Base-by-base conservation (phyloP, 2,329 filamentous ascomycete genomes). In the Cladosporium sp. region DNA sequence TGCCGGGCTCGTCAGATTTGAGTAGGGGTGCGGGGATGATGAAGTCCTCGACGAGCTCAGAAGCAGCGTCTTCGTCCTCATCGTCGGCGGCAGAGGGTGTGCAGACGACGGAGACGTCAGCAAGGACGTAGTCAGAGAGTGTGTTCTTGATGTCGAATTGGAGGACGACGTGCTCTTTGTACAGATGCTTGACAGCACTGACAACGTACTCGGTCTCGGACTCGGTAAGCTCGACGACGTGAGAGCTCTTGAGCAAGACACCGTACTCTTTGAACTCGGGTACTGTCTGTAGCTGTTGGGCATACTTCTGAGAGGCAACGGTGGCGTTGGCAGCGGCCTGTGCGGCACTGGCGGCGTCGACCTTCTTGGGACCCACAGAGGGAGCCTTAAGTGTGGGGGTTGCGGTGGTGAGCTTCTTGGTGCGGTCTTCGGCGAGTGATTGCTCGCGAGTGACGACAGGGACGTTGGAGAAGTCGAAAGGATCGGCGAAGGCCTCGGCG, bases 91-190 rank as follows among this genome's bases (percentile, higher is more conserved):
- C 91, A 0, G 88, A 82, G 5, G 93, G 92, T 0, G 90, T 89
- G 32, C 91, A 91, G 21, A 93, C 86, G 46, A 97, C 88, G 0
- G 91, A 92, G 18, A 96, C 92, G 68, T 96, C 92, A 76, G 97
- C 92, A 36, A 98, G 84, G 30, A 99, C 87, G 18, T 93, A 96
- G 67, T 93, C 92, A 14, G 92, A 90, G 13, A 99, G 85, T 2
- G 95, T 99, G 83, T 99, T 99, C 85, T 96, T 98, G 78, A 99
- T 89, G 76, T 98, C 92, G 79, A 95, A 99, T 76, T 99, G 95
- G 63, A 99, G 82, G 36, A 99, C 94, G 75, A 99, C 84, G 76
- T 98, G 92, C 77, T 97, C 92, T 81, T 96, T 96, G 88, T 97
- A 99, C 74, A 99, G 88, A 77, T 99, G 95, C 84, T 99, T 99